Percentiles rank a stretch among this genome's conserved stretches.
phyloP scores from a whole-genome alignment of 2,329 filamentous ascomycete species.

The Trichocomaceae sp. region DNA sequence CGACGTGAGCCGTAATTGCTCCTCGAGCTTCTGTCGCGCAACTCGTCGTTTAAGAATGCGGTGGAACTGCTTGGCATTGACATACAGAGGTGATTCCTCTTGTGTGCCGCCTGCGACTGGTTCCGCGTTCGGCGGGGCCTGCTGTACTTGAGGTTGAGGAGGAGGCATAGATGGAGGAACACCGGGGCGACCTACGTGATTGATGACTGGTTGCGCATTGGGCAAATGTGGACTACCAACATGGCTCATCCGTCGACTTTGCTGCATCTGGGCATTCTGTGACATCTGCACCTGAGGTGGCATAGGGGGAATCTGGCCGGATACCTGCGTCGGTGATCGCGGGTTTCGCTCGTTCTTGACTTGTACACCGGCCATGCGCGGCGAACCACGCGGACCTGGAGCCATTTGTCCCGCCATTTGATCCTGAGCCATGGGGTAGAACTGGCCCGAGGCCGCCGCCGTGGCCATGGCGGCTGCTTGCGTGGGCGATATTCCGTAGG shows the following conservation, averaged over 20 bases:
- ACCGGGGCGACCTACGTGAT: slow-evolving; percentile 53
- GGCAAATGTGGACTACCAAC: slow-evolving; percentile 68
- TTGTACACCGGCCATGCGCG: slow-evolving; percentile 62
- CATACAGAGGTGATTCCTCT: slow-evolving; percentile 92
- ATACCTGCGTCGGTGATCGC: slow-evolving; percentile 69
- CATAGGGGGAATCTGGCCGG: slow-evolving; percentile 48
- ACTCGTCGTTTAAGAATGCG: slow-evolving; percentile 91
- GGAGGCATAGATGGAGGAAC: slow-evolving; percentile 46
- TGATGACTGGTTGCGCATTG: slow-evolving; percentile 69
- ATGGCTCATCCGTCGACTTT: slow-evolving; percentile 61
- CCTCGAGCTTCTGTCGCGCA: slow-evolving; percentile 86
- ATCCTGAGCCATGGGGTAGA: slow-evolving; percentile 67
- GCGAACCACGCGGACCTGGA: slow-evolving; percentile 58
- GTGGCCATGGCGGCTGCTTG: slow-evolving; percentile 93
- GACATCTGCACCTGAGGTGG: slow-evolving; percentile 44
- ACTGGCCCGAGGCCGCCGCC: slow-evolving; percentile 81
- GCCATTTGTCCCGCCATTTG: slow-evolving; percentile 56
- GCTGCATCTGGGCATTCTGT: slow-evolving; percentile 53
- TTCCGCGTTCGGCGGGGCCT: slow-evolving; percentile 71
- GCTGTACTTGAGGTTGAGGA: slow-evolving; percentile 55
- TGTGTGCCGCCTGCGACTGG: slow-evolving; percentile 58
- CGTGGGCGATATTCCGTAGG: slow-evolving; percentile 71
- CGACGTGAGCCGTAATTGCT: slow-evolving; percentile 81
- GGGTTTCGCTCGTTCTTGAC: slow-evolving; percentile 70
- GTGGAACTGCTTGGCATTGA: slow-evolving; percentile 98